Evolutionary conservation across 805 yeast species (phyloP), one percentile per base, ranked within the genome.

Genomic region (Lipomyces anomalus): DNA sequence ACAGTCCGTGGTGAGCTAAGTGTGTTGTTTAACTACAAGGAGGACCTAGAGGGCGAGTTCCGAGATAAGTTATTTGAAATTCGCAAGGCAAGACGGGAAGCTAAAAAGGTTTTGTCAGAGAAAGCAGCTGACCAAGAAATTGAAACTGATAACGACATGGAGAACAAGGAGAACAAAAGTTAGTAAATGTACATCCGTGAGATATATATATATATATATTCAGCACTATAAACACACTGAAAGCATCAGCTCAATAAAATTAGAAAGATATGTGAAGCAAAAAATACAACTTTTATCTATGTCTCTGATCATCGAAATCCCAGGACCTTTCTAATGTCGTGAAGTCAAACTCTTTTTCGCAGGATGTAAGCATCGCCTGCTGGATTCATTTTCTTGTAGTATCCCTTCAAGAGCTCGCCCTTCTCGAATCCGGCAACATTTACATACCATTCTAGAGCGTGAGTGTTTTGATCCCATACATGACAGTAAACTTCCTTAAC

Each of bases 401-500:
- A 79, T 28, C 67, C 75, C 41, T 66, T 58, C 2, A 69, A 57
- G 3, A 62, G 65, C 17, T 57, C 66, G 6, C 64, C 66, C 22
- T 56, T 59, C 43, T 61, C 59, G 50, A 79, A 80, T 1, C 84
- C 84, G 29, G 68, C 59, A 28, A 64, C 65, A 52, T 63, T 53
- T 13, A 26, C 30, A 53, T 77, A 80, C 81, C 82, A 80, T 26
- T 62, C 67, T 22, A 74, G 55, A 3, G 72, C 74, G 5, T 62
- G 61, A 9, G 51, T 56, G 55, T 74, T 69, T 22, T 63, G 67
- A 0, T 63, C 62, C 66, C 76, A 77, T 6, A 76, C 81, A 56
- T 80, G 84, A 9, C 73, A 65, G 11, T 69, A 65, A 2, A 80
- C 65, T 44, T 73, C 74, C 53, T 73, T 80, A 23, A 81, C 66